phyloP scores from a whole-genome alignment of 208 protist species.

The Acanthamoeba healyi region DNA sequence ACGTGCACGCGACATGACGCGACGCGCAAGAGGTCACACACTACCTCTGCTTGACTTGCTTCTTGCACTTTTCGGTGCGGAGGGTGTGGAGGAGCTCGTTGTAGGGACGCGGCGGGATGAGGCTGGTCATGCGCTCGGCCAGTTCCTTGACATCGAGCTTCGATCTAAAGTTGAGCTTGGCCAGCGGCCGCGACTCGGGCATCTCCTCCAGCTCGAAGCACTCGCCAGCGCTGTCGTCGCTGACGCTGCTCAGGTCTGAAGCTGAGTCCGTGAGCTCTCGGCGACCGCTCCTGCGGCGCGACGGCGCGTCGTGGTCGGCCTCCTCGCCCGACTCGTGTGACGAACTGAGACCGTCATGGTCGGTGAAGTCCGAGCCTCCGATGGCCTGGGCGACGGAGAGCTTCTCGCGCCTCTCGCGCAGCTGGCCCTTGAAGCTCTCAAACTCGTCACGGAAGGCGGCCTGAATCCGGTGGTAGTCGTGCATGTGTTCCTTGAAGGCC shows the following conservation, averaged over 20 bases:
- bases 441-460: slow-evolving; percentile 26
- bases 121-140: slow-evolving; percentile 20
- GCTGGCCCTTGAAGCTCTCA: slow-evolving; percentile 12
- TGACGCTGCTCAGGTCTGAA: background rate
- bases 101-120: slow-evolving; percentile 40
- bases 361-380: background rate
- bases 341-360: background rate
- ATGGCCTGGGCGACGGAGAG: background rate
- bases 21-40: background rate
- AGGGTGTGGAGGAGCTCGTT: slow-evolving; percentile 60
- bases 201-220: slow-evolving; percentile 48
- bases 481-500: slow-evolving; percentile 68
- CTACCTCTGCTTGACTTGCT: slow-evolving; percentile 6
- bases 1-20: background rate
- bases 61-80: slow-evolving; percentile 16
- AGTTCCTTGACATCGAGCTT: slow-evolving; percentile 55
- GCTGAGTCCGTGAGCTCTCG: too few species aligned
- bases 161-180: background rate
- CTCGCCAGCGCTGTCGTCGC: background rate
- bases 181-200: background rate
- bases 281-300: too few species aligned
- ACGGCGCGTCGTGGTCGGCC: background rate
- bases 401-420: background rate
- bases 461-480: slow-evolving; percentile 15
- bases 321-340: background rate